Evolutionary conservation across 78 protist species (phyloP), one percentile per base, ranked within the genome.

Genomic region (Trichosphaerium sp.): DNA sequence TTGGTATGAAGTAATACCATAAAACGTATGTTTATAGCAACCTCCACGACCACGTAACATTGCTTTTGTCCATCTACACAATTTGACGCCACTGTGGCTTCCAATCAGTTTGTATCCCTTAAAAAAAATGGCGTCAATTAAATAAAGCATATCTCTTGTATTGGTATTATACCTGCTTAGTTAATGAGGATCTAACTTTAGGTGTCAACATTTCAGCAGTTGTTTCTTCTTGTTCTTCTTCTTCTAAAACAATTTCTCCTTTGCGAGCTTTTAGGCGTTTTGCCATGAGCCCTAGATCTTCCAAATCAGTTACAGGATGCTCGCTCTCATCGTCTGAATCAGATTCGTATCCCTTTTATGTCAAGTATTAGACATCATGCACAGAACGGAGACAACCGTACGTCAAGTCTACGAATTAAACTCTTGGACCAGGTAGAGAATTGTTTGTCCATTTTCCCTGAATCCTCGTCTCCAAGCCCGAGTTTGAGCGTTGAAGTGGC

Each of bases 11-110:
- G 42, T 29, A 52, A 87, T 71, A 58, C 86, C 88, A 69, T 91
- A 91, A 69, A 88, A 85, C 35, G 87, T 64, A 61, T 84, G 86
- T 74, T 92, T 92, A 79, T 92, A 92, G 75, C 96, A 88, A n/a
- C 82, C 83, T 11, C 93, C 91, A 1, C 90, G 61, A 2, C 91
- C 94, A 0, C 91, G 68, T 32, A 90, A 74, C 89, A 63, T 56
- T 29, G 82, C 31, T 69, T 89, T 86, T 4, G 92, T 84, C 97
- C 96, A 92, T 3, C 90, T 73, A 64, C 97, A 92, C 64, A 89
- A 75, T 77, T 92, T 92, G 51, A 89, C 97, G 3, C 88, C 97
- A 18, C 78, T 63, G 75, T 92, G 97, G 21, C 83, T 29, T 26
- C 94, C 94, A 23, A 89, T 58, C 8, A 89, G 38, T 42, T 52